A percentile compares a stretch with the other conserved stretches of the same genome.
Evolutionary conservation across 2,329 filamentous ascomycete genomes (phyloP).

Genomic region (Lasiodiplodia hormozganensis): DNA sequence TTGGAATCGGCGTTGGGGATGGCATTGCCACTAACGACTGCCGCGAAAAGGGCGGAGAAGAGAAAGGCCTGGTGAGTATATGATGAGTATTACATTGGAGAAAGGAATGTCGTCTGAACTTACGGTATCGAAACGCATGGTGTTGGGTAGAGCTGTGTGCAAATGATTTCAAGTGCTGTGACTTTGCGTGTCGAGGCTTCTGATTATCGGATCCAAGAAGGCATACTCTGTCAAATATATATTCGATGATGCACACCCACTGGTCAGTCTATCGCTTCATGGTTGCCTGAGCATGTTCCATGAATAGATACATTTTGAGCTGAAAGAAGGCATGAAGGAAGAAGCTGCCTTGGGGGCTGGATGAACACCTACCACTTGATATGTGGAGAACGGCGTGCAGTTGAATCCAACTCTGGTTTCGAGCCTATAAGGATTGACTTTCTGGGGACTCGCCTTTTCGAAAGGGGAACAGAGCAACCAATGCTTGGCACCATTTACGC

Average conservation of each 20-base stretch:
- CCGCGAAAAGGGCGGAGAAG: too few relatives aligned
- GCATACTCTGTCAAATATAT: not conserved
- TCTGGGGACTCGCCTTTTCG: not conserved
- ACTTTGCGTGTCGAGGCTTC: too few relatives aligned
- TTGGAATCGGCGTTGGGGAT: too few relatives aligned
- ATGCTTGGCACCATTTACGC: not conserved
- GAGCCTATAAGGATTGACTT: not conserved
- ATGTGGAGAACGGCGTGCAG: not conserved
- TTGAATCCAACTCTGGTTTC: not conserved
- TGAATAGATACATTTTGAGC: not conserved
- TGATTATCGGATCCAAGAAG: not conserved
- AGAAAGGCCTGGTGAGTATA: too few relatives aligned
- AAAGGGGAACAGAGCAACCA: not conserved
- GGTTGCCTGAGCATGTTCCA: not conserved
- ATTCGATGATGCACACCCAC: not conserved
- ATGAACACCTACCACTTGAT: not conserved
- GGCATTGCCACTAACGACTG: too few relatives aligned
- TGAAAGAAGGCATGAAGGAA: not conserved
- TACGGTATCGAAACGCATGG: too few relatives aligned
- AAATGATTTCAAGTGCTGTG: too few relatives aligned
- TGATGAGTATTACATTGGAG: too few relatives aligned
- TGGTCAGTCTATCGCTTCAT: not conserved
- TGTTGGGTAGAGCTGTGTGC: too few relatives aligned
- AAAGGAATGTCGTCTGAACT: too few relatives aligned
- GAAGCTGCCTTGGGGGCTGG: not conserved